These are phyloP conservation scores for Mucor mucedo DNA, from an alignment of 371 early-diverging fungal species.

Conservation along the genomic window DNA sequence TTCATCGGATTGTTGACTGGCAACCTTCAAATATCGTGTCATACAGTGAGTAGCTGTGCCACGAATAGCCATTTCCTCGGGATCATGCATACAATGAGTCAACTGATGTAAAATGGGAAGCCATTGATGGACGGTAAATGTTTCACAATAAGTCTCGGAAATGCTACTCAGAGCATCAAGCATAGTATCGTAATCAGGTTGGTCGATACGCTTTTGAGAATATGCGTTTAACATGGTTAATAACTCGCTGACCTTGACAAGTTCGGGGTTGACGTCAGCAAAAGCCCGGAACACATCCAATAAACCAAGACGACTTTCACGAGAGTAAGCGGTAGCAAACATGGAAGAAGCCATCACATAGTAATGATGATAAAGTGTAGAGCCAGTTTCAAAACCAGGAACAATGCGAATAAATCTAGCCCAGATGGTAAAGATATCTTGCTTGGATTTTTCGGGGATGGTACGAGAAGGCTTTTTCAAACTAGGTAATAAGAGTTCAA, in stretches of 20 bases:
- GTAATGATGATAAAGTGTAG: conserved; percentile 58
- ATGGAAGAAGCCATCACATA: conserved; percentile 63
- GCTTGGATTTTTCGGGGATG: conserved; percentile 84
- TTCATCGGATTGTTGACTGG: conserved; percentile 37
- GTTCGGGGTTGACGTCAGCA: conserved; percentile 62
- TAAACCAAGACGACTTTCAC: conserved; percentile 67
- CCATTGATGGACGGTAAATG: conserved; percentile 80
- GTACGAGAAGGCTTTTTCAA: conserved; percentile 70
- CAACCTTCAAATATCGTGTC: conserved; percentile 62
- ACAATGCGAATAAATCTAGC: conserved; percentile 66
- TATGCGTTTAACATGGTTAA: conserved; percentile 80
- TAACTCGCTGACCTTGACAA: conserved; percentile 59
- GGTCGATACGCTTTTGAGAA: conserved; percentile 77
- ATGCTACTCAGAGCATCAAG: conserved; percentile 79
- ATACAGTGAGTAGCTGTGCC: conserved; percentile 81
- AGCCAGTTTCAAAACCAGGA: conserved; percentile 53
- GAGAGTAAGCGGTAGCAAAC: conserved; percentile 60
- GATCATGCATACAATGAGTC: conserved; percentile 77
- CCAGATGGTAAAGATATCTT: conserved; percentile 82
- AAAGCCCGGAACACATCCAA: conserved; percentile 67
- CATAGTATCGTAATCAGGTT: conserved; percentile 86
- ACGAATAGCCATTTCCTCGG: conserved; percentile 88
- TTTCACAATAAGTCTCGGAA: conserved; percentile 65
- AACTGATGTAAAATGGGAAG: conserved; percentile 90
- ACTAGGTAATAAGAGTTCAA: conserved; percentile 85